A percentile compares a stretch with the other conserved stretches of the same genome.
Conservation (phyloP, 2,329 filamentous ascomycete species). For the Colletotrichum costaricense region DNA sequence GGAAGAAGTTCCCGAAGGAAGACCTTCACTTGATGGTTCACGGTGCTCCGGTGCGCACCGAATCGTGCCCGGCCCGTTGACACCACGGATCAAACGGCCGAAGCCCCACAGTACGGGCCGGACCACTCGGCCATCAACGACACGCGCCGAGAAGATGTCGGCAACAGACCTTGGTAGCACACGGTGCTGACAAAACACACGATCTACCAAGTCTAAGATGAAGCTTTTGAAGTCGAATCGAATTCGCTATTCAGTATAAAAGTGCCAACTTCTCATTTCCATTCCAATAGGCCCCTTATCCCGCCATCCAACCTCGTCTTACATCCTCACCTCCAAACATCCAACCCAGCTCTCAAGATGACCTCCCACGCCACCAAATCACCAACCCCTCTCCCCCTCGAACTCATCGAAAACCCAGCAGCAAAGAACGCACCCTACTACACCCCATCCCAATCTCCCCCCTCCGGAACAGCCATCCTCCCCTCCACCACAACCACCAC, state of each 20-base stretch:
- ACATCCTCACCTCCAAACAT: background rate
- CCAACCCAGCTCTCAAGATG: background rate
- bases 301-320: background rate
- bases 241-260: background rate
- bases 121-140: background rate
- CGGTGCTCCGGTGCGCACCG: background rate
- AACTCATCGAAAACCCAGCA: constrained; percentile 37
- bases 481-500: constrained; percentile 41
- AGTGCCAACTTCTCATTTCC: background rate
- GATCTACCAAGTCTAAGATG: no score
- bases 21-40: background rate
- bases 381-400: background rate
- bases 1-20: background rate
- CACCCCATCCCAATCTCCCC: constrained; percentile 58
- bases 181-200: background rate
- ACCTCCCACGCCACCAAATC: constrained; percentile 3
- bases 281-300: background rate
- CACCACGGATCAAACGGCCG: background rate
- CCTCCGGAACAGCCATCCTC: constrained; percentile 52
- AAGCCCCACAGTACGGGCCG: background rate
- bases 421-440: constrained; percentile 56
- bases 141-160: background rate
- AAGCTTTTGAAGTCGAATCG: background rate
- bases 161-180: background rate
- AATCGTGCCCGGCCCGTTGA: background rate